Evolutionary conservation across 768 basidiomycete species (phyloP), one percentile per base, ranked within the genome.

Genomic region (Agrocybe praecox): DNA sequence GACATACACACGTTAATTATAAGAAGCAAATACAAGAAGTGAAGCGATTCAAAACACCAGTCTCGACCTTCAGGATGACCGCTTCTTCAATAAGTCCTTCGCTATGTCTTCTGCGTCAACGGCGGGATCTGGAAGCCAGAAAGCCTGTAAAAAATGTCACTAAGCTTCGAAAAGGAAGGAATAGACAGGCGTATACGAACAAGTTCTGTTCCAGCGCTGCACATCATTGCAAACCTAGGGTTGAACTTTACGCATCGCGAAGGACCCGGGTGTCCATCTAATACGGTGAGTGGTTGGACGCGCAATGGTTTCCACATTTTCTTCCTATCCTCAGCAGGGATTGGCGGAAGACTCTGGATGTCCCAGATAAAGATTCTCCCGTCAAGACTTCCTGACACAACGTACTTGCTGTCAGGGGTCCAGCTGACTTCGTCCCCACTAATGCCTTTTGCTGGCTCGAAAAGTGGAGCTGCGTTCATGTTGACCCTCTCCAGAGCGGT

Each of bases 401-500:
- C 80, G 65, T 83, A 99, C 70, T 92, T 92, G 71, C 94, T 94
- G 70, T 99, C 96, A 0, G 94, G 92, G 2, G 92, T 95, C 93
- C 94, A 98, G 11, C 83, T 83, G 4, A 96, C 89, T 74, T 98
- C 97, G 69, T 98, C 94, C 12, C 96, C 93, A 57, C 94, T 96
- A 54, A 83, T 85, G 1, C 94, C 95, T 61, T 88, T 87, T 15
- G 78, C 68, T 51, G 92, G 85, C 69, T 88, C 81, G 63, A 92
- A 87, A 52, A 74, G 81, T 17, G 76, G 80, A 17, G 79, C 75
- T 6, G 76, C 69, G 45, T 67, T 74, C 58, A 76, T 64, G 49
- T 75, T 86, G 44, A 89, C 83, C 21, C 90, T 80, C 71, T 96
- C 96, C 29, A 98, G 73, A 2, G 94, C 96, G 2, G 80, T 72